Conservation (phyloP, 495 filamentous ascomycete genomes). For the Penicillium cosmopolitanum region DNA sequence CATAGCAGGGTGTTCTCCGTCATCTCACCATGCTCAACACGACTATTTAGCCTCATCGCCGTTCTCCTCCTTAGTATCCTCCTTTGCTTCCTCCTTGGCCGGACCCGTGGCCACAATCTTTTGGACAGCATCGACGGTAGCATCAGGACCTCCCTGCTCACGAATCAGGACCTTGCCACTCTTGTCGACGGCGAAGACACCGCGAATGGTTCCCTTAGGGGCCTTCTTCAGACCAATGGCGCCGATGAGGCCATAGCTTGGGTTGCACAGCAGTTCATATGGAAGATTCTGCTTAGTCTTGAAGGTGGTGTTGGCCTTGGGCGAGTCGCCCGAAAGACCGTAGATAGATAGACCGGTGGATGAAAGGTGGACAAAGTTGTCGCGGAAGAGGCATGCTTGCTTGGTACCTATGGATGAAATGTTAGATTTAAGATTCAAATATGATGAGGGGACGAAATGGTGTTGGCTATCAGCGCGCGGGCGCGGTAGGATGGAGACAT, state of each 20-base stretch:
- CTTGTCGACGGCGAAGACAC: conserved; percentile 88
- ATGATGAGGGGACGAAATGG: not conserved
- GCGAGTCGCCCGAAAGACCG: conserved; percentile 83
- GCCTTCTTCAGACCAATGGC: conserved; percentile 78
- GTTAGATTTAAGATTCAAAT: not conserved
- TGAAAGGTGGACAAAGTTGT: conserved; percentile 75
- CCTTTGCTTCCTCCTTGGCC: conserved; percentile 10
- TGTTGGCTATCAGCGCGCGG: not conserved
- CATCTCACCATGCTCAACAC: not conserved
- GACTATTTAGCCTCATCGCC: conserved; percentile 12
- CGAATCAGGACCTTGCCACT: conserved; percentile 47
- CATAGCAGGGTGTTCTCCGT: not conserved
- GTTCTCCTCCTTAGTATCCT: conserved; percentile 8
- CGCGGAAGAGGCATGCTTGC: conserved; percentile 92
- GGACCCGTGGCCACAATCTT: conserved; percentile 31
- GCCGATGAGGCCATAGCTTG: conserved; percentile 66
- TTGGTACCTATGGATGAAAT: conserved; percentile 66
- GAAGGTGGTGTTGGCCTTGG: conserved; percentile 90
- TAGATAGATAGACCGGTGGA: conserved; percentile 82
- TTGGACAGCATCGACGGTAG: conserved; percentile 51
- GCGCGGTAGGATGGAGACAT: conserved; percentile 45
- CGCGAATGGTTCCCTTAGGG: conserved; percentile 76
- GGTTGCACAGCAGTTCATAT: conserved; percentile 87
- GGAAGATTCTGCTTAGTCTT: conserved; percentile 85
- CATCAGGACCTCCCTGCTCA: conserved; percentile 50